These are phyloP conservation scores for Mycosarcoma maydis DNA, from an alignment of 1,284 basidiomycete genomes.

Conservation along the genomic window DNA sequence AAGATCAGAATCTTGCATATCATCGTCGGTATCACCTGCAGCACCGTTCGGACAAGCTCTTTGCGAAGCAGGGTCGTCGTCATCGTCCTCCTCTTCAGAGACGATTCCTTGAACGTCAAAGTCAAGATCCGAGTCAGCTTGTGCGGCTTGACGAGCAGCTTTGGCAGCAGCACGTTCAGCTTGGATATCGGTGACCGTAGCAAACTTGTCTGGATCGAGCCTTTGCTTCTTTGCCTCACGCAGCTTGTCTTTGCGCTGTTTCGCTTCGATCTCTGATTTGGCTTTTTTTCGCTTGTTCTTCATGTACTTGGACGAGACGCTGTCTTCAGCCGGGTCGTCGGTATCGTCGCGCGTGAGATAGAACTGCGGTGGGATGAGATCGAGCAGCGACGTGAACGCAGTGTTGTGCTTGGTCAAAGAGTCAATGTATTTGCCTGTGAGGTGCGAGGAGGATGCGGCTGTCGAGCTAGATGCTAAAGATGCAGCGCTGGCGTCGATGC, in stretches of 20 bases:
- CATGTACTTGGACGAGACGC: constrained; percentile 52
- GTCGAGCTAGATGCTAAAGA: constrained; percentile 23
- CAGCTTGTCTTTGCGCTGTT: constrained; percentile 53
- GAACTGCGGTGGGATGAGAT: constrained; percentile 61
- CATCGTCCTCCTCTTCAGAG: constrained; percentile 37
- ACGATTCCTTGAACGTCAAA: constrained; percentile 48
- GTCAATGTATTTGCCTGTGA: constrained; percentile 28
- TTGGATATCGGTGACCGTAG: constrained; percentile 54
- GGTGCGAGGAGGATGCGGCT: constrained; percentile 5
- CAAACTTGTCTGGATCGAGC: constrained; percentile 62
- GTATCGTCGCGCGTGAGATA: constrained; percentile 54
- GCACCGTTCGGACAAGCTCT: constrained; percentile 15
- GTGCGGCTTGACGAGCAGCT: constrained; percentile 31
- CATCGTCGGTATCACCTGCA: constrained; percentile 50
- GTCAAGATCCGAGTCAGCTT: constrained; percentile 43
- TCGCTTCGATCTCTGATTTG: constrained; percentile 57
- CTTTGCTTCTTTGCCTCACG: constrained; percentile 55
- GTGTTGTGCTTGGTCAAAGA: constrained; percentile 52
- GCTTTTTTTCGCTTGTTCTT: constrained; percentile 65
- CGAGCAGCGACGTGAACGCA: constrained; percentile 55
- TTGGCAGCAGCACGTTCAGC: constrained; percentile 49
- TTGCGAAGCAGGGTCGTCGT: constrained; percentile 19
- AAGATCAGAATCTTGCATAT: constrained; percentile 42
- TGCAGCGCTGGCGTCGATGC: constrained; percentile 5
- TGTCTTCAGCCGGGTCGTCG: constrained; percentile 43